Percentiles rank a stretch among this genome's conserved stretches.
Conservation (phyloP, 371 early-diverging fungal genomes). For the Circinella minor region DNA sequence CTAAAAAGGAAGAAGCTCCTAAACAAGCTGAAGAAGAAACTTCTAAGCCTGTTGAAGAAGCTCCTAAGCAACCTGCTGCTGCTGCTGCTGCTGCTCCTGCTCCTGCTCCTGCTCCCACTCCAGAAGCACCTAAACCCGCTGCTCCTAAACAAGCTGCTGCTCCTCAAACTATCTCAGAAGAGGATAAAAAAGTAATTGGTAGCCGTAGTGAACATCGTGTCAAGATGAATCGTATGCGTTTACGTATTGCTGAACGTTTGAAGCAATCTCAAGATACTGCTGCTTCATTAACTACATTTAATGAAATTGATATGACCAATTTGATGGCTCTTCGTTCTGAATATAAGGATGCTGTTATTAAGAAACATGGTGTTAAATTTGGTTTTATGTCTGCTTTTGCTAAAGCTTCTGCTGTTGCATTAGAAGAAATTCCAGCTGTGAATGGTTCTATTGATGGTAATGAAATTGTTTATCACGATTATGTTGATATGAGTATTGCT, state of each 20-base stretch:
- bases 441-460: constrained; percentile 92
- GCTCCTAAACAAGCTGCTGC: constrained; percentile 29
- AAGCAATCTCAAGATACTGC: constrained; percentile 97
- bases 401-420: constrained; percentile 86
- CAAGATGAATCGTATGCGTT: constrained; percentile 98
- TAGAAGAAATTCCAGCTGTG: constrained; percentile 89
- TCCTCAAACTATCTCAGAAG: constrained; percentile 15
- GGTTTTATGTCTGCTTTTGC: constrained; percentile 98
- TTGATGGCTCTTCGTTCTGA: constrained; percentile 86
- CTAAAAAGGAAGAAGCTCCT: constrained; percentile 39
- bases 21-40: constrained; percentile 37
- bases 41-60: constrained; percentile 36
- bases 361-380: constrained; percentile 95
- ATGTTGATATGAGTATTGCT: constrained; percentile 94
- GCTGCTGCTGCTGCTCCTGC: constrained; percentile 45
- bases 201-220: constrained; percentile 73
- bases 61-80: constrained; percentile 41
- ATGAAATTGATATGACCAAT: constrained; percentile 97
- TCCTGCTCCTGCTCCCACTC: constrained; percentile 45
- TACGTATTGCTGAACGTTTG: constrained; percentile 90
- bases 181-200: constrained; percentile 35
- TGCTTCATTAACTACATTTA: constrained; percentile 97
- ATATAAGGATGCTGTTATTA: constrained; percentile 94
- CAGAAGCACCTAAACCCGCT: constrained; percentile 38
- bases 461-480: constrained; percentile 91